Evolutionary conservation across 1,284 basidiomycete species (phyloP).

Genomic region (Ceratobasidium sp.): DNA sequence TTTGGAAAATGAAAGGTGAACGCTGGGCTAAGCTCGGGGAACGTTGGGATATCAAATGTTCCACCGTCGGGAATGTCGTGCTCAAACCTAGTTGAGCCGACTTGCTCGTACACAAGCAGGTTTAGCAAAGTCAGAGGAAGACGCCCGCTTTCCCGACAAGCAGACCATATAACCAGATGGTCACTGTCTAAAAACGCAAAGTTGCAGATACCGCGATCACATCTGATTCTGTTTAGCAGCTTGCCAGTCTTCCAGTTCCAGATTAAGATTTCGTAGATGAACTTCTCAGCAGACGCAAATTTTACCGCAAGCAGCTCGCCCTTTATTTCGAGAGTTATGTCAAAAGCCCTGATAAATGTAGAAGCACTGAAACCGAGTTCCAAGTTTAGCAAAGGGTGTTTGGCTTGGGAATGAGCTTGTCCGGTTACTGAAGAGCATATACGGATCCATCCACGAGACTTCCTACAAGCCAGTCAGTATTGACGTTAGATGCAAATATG

Average conservation of each 20-base stretch:
- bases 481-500: no score
- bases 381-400: neutral
- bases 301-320: neutral
- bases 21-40: no score
- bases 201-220: neutral
- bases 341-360: neutral
- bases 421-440: conserved; percentile 1
- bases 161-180: neutral
- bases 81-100: no score
- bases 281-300: neutral
- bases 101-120: neutral
- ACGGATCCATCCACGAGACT: neutral
- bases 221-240: conserved; percentile 9
- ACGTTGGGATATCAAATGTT: neutral
- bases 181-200: conserved; percentile 6
- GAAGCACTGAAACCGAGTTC: neutral
- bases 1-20: neutral
- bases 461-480: neutral
- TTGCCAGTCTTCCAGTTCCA: conserved; percentile 28
- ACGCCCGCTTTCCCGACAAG: neutral
- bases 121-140: no score
- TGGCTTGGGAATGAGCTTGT: neutral
- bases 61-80: neutral
- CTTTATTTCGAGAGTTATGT: neutral
- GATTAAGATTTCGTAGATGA: conserved; percentile 5